Evolutionary conservation across 768 basidiomycete species (phyloP).

Genomic region (Pleurotus tuoliensis): DNA sequence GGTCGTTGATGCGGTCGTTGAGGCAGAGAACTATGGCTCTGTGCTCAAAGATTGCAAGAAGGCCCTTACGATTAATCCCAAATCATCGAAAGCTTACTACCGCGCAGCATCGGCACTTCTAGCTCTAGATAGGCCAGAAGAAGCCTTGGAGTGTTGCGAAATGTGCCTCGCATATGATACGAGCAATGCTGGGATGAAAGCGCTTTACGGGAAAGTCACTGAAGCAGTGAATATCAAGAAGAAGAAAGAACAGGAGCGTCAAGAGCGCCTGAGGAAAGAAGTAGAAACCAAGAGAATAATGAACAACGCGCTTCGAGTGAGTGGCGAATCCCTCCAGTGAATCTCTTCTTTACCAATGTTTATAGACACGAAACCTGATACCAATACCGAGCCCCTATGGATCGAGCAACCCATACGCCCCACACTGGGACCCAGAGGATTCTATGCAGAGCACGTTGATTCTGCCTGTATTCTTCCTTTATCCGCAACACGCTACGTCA

Average conservation of each 20-base stretch:
- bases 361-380: constrained; percentile 73
- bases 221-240: constrained; percentile 48
- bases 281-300: constrained; percentile 51
- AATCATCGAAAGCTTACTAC: constrained; percentile 80
- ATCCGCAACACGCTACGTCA: constrained; percentile 85
- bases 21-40: constrained; percentile 80
- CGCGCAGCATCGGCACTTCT: constrained; percentile 79
- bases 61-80: constrained; percentile 58
- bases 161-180: constrained; percentile 61
- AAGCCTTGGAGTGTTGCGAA: constrained; percentile 79
- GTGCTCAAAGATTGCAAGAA: constrained; percentile 83
- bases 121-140: constrained; percentile 69
- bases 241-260: constrained; percentile 43
- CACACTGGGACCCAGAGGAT: constrained; percentile 68
- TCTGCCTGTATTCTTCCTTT: constrained; percentile 89
- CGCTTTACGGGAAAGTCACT: constrained; percentile 42
- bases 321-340: constrained; percentile 16
- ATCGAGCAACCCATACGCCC: constrained; percentile 52
- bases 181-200: constrained; percentile 49
- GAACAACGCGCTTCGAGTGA: constrained; percentile 61
- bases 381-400: constrained; percentile 48
- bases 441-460: constrained; percentile 56
- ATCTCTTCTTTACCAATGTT: constrained; percentile 2
- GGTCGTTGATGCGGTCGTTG: neutral
- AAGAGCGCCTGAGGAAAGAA: constrained; percentile 45